phyloP scores from a whole-genome alignment of 2,329 filamentous ascomycete species.

The Plenodomus lindquistii region DNA sequence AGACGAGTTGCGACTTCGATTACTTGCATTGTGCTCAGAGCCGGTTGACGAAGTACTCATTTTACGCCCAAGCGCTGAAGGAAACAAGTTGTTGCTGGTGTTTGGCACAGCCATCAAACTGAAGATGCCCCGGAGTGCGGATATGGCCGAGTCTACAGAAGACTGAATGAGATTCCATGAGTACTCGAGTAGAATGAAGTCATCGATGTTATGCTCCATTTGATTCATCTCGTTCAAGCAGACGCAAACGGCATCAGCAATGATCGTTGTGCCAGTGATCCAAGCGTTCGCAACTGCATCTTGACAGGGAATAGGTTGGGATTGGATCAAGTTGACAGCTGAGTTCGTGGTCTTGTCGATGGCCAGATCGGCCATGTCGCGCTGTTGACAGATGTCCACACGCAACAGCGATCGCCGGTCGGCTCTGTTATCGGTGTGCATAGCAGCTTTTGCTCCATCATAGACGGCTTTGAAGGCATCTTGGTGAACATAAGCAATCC shows the following conservation, averaged over 20 bases:
- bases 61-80: conserved; percentile 18
- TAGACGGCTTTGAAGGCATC: conserved; percentile 53
- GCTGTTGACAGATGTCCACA: conserved; percentile 51
- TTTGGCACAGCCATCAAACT: conserved; percentile 45
- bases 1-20: conserved; percentile 26
- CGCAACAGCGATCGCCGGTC: conserved; percentile 44
- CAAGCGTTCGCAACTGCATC: conserved; percentile 51
- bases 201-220: conserved; percentile 47
- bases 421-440: conserved; percentile 34
- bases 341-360: conserved; percentile 53
- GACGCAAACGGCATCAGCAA: conserved; percentile 51
- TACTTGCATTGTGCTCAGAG: conserved; percentile 15
- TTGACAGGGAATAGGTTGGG: conserved; percentile 46
- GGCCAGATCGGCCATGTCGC: conserved; percentile 50
- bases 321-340: conserved; percentile 49
- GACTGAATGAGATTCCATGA: conserved; percentile 49
- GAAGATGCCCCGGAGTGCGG: conserved; percentile 51
- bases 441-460: conserved; percentile 46
- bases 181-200: conserved; percentile 53
- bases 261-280: conserved; percentile 50
- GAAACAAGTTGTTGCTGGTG: neutral
- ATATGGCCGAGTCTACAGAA: conserved; percentile 46
- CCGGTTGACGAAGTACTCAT: conserved; percentile 34
- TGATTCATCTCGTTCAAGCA: conserved; percentile 46
- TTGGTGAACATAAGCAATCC: conserved; percentile 52